Percentiles rank a stretch among this genome's conserved stretches.
Conservation (phyloP, 1,139 yeast species). For the Chernovozyma sophiae-reginae region DNA sequence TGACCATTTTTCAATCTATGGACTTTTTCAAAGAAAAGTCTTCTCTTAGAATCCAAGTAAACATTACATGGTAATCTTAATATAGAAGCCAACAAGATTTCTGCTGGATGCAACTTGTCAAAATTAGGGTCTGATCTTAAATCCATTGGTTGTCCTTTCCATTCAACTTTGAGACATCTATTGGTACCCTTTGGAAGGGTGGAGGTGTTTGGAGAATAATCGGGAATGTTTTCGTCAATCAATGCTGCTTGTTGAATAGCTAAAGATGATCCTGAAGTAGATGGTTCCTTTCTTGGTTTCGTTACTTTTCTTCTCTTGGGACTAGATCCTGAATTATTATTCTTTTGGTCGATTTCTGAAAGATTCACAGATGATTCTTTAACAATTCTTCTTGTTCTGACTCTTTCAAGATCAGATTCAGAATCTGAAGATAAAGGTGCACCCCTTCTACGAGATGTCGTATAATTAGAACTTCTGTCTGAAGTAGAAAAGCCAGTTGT, state of each 20-base stretch:
- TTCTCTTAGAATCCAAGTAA: conserved; percentile 86
- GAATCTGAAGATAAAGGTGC: conserved; percentile 23
- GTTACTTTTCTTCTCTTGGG: conserved; percentile 39
- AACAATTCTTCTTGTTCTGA: conserved; percentile 57
- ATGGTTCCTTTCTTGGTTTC: conserved; percentile 16
- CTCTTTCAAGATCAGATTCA: conserved; percentile 38
- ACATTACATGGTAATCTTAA: conserved; percentile 83
- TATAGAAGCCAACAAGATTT: conserved; percentile 81
- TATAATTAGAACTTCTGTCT: conserved; percentile 12
- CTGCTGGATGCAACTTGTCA: conserved; percentile 82
- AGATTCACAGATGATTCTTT: conserved; percentile 29
- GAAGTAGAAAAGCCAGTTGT: conserved; percentile 18
- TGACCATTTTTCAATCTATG: conserved; percentile 66
- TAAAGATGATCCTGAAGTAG: conserved; percentile 28
- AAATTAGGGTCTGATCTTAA: conserved; percentile 70
- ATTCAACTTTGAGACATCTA: conserved; percentile 80
- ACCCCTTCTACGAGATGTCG: conserved; percentile 13
- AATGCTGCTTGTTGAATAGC: conserved; percentile 41
- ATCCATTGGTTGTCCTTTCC: conserved; percentile 99
- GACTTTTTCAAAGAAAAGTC: conserved; percentile 86
- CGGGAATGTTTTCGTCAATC: conserved; percentile 60
- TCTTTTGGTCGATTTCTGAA: conserved; percentile 17
- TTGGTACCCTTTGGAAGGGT: conserved; percentile 63
- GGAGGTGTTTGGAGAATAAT: conserved; percentile 67
- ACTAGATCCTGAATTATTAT: conserved; percentile 9